phyloP scores from a whole-genome alignment of 768 basidiomycete genomes.

The Macrolepiota albuminosa region DNA sequence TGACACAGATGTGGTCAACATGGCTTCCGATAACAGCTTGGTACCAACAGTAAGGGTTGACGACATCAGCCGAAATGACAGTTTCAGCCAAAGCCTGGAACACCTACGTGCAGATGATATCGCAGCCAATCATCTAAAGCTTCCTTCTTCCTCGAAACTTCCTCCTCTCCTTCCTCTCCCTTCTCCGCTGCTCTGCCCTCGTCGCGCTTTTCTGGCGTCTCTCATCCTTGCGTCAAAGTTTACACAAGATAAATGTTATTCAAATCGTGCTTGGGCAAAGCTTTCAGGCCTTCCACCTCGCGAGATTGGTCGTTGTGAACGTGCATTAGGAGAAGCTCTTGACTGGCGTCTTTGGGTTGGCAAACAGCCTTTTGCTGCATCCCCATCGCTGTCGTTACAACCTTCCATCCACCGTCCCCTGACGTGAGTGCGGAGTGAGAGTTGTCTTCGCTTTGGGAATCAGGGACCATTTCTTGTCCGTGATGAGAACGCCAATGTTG shows the following conservation, averaged over 20 bases:
- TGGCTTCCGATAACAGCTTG: conserved; percentile 18
- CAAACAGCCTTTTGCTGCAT: conserved; percentile 39
- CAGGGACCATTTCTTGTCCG: conserved; percentile 21
- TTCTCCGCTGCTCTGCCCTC: conserved; percentile 81
- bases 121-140: background rate
- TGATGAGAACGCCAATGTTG: conserved; percentile 3
- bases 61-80: conserved; percentile 22
- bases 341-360: conserved; percentile 95
- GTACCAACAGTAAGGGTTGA: conserved; percentile 42
- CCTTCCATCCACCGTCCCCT: conserved; percentile 31
- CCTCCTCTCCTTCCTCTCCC: conserved; percentile 43
- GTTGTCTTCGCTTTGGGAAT: conserved; percentile 18
- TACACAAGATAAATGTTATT: conserved; percentile 89
- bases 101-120: background rate
- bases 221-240: conserved; percentile 91
- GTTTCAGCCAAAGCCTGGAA: conserved; percentile 14
- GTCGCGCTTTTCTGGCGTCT: conserved; percentile 83
- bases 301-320: conserved; percentile 87
- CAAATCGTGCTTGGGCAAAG: conserved; percentile 92
- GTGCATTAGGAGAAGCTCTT: conserved; percentile 79
- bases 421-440: conserved; percentile 49
- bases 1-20: conserved; percentile 10
- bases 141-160: conserved; percentile 9
- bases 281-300: conserved; percentile 81
- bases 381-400: conserved; percentile 17